Evolutionary conservation across 345 rosid species (phyloP).

Genomic region (Lepidium sativum): DNA sequence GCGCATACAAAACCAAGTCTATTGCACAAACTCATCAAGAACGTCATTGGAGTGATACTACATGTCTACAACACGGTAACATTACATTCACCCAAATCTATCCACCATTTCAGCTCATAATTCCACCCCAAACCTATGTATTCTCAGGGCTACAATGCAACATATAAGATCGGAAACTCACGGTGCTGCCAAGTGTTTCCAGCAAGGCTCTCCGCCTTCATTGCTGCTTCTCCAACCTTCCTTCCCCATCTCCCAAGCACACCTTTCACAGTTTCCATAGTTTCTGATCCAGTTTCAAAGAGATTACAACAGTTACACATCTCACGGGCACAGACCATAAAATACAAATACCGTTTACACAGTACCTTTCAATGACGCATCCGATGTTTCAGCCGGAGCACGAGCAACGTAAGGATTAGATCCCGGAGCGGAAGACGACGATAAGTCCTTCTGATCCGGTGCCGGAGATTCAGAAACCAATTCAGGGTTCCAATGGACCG

Average conservation of each 20-base stretch:
- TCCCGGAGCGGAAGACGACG: slow-evolving; percentile 11
- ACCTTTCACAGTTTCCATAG: slow-evolving; percentile 37
- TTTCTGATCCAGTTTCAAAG: slow-evolving; percentile 30
- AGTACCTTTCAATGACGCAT: slow-evolving; percentile 44
- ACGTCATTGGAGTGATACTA: not conserved
- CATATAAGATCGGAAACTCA: not conserved
- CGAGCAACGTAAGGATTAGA: slow-evolving; percentile 48
- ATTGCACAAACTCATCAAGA: not conserved
- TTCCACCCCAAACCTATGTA: not conserved
- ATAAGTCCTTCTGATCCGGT: slow-evolving; percentile 5
- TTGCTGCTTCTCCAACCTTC: slow-evolving; percentile 46
- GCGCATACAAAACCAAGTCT: not conserved
- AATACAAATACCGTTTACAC: not conserved
- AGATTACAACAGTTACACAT: not conserved
- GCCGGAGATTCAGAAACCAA: slow-evolving; percentile 42
- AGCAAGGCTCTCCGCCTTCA: slow-evolving; percentile 55
- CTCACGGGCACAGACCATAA: not conserved
- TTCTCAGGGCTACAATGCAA: not conserved
- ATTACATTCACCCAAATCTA: not conserved
- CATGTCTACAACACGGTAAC: not conserved
- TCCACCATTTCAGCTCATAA: not conserved
- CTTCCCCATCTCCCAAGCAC: slow-evolving; percentile 48
- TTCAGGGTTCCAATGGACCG: slow-evolving; percentile 65
- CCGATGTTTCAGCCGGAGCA: slow-evolving; percentile 28
- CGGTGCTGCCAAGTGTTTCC: slow-evolving; percentile 42